Evolutionary conservation across 257 asterid genomes (phyloP).

Genomic region (Schizonepeta tenuifolia): DNA sequence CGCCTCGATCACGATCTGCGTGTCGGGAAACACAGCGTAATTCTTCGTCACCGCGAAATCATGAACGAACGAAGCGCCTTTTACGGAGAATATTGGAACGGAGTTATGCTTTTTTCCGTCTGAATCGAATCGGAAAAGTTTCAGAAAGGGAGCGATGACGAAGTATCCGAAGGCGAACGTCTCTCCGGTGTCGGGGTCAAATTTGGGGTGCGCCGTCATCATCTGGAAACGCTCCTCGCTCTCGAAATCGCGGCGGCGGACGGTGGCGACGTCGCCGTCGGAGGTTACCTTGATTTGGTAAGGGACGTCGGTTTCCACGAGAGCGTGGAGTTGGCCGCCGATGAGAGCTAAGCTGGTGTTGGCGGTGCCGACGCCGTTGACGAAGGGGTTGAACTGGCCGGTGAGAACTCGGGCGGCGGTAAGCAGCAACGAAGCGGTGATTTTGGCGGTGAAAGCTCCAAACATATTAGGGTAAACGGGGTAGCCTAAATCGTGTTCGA

Average conservation of each 20-base stretch:
- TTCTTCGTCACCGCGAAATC: conserved; percentile 62
- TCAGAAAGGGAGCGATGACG: conserved; percentile 46
- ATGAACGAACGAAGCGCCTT: conserved; percentile 43
- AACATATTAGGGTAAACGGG: conserved; percentile 50
- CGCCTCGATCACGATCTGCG: conserved; percentile 44
- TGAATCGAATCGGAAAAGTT: conserved; percentile 42
- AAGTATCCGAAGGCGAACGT: conserved; percentile 58
- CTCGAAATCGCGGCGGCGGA: conserved; percentile 47
- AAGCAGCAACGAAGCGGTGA: conserved; percentile 36
- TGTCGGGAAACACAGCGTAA: conserved; percentile 51
- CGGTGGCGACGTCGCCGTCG: conserved; percentile 52
- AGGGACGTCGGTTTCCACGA: conserved; percentile 59
- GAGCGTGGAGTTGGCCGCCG: conserved; percentile 50
- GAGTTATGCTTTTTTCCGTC: conserved; percentile 45
- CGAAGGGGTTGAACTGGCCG: conserved; percentile 42
- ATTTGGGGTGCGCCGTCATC: conserved; percentile 75
- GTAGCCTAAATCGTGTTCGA: conserved; percentile 40
- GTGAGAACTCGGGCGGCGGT: conserved; percentile 38
- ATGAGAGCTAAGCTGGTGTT: conserved; percentile 58
- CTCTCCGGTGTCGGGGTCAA: conserved; percentile 49
- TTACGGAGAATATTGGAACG: conserved; percentile 49
- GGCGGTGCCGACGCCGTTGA: conserved; percentile 53
- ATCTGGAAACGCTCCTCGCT: conserved; percentile 11
- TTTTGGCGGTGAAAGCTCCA: conserved; percentile 41
- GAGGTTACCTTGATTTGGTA: conserved; percentile 42